phyloP scores from a whole-genome alignment of 495 filamentous ascomycete species.

The Lasiosphaeria miniovina region DNA sequence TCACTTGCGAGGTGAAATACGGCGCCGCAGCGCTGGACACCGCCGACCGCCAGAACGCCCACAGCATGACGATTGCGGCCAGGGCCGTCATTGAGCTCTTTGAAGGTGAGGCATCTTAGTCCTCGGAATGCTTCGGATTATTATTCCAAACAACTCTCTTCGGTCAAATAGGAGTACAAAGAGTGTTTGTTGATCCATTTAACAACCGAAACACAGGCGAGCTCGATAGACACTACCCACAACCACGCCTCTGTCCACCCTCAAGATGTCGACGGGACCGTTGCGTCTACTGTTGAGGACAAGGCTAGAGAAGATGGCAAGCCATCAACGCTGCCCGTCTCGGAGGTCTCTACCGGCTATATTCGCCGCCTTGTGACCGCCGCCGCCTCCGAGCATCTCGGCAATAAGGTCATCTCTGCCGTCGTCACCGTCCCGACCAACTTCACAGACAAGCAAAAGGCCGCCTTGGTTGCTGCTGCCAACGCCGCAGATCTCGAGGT shows the following conservation, averaged over 20 bases:
- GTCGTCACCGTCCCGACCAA: constrained; percentile 94
- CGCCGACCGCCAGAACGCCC: no score
- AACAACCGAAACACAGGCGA: no score
- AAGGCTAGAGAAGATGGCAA: constrained; percentile 57
- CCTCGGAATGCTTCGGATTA: no score
- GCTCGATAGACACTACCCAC: constrained; percentile 92
- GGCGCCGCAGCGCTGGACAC: no score
- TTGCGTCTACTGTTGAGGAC: constrained; percentile 82
- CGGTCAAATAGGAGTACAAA: no score
- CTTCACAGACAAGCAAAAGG: constrained; percentile 81
- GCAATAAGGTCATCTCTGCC: constrained; percentile 85
- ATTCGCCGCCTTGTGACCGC: constrained; percentile 73
- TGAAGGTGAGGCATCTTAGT: no score
- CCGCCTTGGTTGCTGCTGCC: constrained; percentile 72
- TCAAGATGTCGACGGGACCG: constrained; percentile 63
- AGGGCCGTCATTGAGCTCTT: no score
- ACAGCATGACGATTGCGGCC: no score
- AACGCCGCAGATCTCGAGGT: constrained; percentile 82
- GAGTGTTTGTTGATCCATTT: no score
- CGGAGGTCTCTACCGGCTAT: constrained; percentile 87
- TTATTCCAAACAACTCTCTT: no score
- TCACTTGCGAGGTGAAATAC: no score
- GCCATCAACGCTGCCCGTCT: constrained; percentile 69
- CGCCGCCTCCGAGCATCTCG: constrained; percentile 87
- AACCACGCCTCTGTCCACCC: constrained; percentile 93